Evolutionary conservation across 495 filamentous ascomycete genomes (phyloP).

Genomic region (Friedmanniomyces simplex): DNA sequence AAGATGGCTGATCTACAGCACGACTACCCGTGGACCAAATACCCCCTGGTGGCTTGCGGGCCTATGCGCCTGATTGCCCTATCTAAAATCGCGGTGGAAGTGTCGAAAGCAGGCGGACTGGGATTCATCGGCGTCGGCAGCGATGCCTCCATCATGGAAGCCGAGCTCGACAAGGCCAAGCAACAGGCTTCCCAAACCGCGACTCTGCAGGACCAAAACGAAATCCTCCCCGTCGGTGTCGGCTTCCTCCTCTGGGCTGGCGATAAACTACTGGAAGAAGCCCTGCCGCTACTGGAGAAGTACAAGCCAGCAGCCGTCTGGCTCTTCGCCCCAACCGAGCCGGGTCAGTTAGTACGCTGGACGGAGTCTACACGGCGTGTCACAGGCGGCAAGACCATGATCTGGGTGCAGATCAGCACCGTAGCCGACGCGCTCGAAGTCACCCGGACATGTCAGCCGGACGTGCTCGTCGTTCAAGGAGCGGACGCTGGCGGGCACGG

Average conservation of each 20-base stretch:
- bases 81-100: slow-evolving; percentile 44
- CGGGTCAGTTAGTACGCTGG: slow-evolving; percentile 46
- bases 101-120: slow-evolving; percentile 45
- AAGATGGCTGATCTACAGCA: slow-evolving; percentile 20
- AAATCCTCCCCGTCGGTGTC: slow-evolving; percentile 47
- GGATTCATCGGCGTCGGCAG: slow-evolving; percentile 36
- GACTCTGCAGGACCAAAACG: neutral
- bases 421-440: slow-evolving; percentile 44
- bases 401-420: slow-evolving; percentile 62
- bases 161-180: slow-evolving; percentile 23
- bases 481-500: slow-evolving; percentile 69
- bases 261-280: slow-evolving; percentile 18
- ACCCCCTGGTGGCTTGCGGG: slow-evolving; percentile 54
- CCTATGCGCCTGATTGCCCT: slow-evolving; percentile 66
- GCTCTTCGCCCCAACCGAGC: slow-evolving; percentile 53
- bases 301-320: slow-evolving; percentile 53
- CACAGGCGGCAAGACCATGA: slow-evolving; percentile 37
- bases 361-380: slow-evolving; percentile 38
- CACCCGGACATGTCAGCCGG: slow-evolving; percentile 34
- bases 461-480: slow-evolving; percentile 65
- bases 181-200: slow-evolving; percentile 16
- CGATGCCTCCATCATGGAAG: slow-evolving; percentile 25
- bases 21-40: slow-evolving; percentile 53
- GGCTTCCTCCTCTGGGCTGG: slow-evolving; percentile 53
- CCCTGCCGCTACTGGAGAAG: slow-evolving; percentile 32